Evolutionary conservation across 2,329 filamentous ascomycete genomes (phyloP), one percentile per base, ranked within the genome.

Genomic region (Pseudogymnoascus sp.): DNA sequence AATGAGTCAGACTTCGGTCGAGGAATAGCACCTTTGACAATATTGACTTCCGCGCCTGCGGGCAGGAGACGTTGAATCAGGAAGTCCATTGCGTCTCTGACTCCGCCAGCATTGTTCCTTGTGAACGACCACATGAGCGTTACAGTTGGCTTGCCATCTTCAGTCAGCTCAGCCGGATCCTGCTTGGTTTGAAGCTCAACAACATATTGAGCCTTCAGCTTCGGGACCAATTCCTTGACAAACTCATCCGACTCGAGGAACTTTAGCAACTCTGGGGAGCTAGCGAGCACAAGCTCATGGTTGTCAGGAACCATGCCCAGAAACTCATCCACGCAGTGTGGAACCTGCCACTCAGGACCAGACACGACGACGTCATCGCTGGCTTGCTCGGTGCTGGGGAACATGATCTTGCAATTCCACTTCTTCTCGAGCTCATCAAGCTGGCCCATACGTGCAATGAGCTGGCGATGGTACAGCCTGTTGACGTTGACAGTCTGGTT

Each of bases 341-440:
- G 93, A 36, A 99, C 93, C 80, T 97, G 94, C 83, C 95, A 99
- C 78, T 97, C 93, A 59, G 94, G 94, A 4, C 94, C 94, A 65
- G 92, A 96, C 63, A 99, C 92, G 15, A 89, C 95, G 60, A 99
- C 92, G 71, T 95, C 89, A 71, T 99, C 94, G 73, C 93, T 97
- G 21, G 94, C 94, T 76, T 95, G 89, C 74, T 99, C 94, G 8
- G 94, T 97, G 77, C 92, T 96, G 6, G 94, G 94, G 73, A 99
- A 99, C 68, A 92, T 90, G 72, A 99, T 95, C 80, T 97, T 97
- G 86, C 94, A 99, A 75, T 97, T 97, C 88, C 92, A 97, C 77
- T 96, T 97, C 81, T 96, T 95, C 79, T 99, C 94, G 60, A 99
- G 82, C 69, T 94, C 90, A 67, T 97, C 93, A 63, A 99, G 91